phyloP scores from a whole-genome alignment of 495 filamentous ascomycete genomes.

The Cenococcum geophilum region DNA sequence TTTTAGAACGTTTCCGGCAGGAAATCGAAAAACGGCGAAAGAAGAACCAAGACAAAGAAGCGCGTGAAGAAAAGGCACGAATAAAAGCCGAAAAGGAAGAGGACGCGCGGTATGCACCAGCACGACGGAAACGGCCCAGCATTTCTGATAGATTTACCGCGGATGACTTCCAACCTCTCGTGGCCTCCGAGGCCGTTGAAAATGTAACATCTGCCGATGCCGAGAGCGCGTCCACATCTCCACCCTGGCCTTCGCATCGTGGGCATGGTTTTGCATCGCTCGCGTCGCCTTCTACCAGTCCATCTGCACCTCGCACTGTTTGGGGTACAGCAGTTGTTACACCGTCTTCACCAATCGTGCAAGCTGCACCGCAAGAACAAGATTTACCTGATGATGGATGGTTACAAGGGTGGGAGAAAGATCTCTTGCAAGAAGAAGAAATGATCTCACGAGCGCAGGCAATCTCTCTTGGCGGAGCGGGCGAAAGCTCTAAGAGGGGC shows the following conservation, averaged over 20 bases:
- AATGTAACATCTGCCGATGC: slow-evolving; percentile 41
- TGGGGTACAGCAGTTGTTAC: slow-evolving; percentile 74
- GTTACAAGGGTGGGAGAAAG: slow-evolving; percentile 69
- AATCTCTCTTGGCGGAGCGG: slow-evolving; percentile 35
- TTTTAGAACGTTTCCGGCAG: slow-evolving; percentile 62
- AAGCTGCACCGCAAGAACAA: slow-evolving; percentile 35
- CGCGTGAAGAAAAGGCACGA: slow-evolving; percentile 83
- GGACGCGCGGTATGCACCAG: slow-evolving; percentile 42
- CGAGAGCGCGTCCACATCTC: slow-evolving; percentile 47
- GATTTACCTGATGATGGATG: slow-evolving; percentile 64
- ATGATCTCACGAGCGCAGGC: slow-evolving; percentile 42
- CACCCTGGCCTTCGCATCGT: slow-evolving; percentile 48
- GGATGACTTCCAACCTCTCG: slow-evolving; percentile 58
- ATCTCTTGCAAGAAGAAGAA: slow-evolving; percentile 52
- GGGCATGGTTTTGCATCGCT: slow-evolving; percentile 53
- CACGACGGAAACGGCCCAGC: slow-evolving; percentile 35
- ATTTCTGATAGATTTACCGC: slow-evolving; percentile 33
- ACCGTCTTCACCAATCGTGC: slow-evolving; percentile 31
- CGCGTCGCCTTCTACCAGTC: slow-evolving; percentile 73
- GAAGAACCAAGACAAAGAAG: slow-evolving; percentile 78
- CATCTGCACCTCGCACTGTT: slow-evolving; percentile 66
- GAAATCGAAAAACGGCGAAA: slow-evolving; percentile 77
- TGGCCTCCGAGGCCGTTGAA: slow-evolving; percentile 41
- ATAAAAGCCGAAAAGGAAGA: slow-evolving; percentile 80
- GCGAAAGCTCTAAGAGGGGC: slow-evolving; percentile 29